Percentiles rank a stretch among this genome's conserved stretches.
Conservation (phyloP, 129 eudicot species). For the Helianthus tuberosus region DNA sequence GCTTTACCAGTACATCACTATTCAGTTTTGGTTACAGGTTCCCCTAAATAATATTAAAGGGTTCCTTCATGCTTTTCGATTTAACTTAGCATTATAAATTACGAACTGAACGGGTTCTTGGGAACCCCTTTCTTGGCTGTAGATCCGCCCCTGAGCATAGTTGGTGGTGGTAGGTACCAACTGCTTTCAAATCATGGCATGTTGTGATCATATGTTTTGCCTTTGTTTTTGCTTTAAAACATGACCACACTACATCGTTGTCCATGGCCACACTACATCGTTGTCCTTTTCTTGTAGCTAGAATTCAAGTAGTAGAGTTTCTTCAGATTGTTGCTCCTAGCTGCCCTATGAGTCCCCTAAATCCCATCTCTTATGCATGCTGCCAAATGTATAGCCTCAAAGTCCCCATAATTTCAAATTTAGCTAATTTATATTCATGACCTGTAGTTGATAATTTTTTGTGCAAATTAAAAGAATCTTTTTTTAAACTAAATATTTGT, state of each 20-base stretch:
- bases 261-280: not conserved
- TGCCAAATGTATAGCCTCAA: conserved; percentile 19
- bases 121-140: too few relatives aligned
- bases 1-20: too few relatives aligned
- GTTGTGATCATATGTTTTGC: conserved; percentile 19
- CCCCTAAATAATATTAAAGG: too few relatives aligned
- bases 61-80: too few relatives aligned
- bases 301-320: conserved; percentile 27
- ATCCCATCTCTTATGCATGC: not conserved
- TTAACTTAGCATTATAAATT: too few relatives aligned
- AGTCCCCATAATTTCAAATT: not conserved
- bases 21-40: too few relatives aligned
- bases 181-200: conserved; percentile 25
- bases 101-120: too few relatives aligned
- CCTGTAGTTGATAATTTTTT: not conserved
- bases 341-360: not conserved
- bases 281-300: conserved; percentile 30
- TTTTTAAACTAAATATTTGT: not conserved
- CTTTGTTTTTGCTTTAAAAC: conserved; percentile 22
- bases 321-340: conserved; percentile 10
- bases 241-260: not conserved
- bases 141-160: too few relatives aligned
- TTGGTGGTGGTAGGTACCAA: conserved; percentile 2
- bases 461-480: not conserved
- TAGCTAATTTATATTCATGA: not conserved